Evolutionary conservation across 1,284 basidiomycete species (phyloP).

Genomic region (Caloboletus firmus): DNA sequence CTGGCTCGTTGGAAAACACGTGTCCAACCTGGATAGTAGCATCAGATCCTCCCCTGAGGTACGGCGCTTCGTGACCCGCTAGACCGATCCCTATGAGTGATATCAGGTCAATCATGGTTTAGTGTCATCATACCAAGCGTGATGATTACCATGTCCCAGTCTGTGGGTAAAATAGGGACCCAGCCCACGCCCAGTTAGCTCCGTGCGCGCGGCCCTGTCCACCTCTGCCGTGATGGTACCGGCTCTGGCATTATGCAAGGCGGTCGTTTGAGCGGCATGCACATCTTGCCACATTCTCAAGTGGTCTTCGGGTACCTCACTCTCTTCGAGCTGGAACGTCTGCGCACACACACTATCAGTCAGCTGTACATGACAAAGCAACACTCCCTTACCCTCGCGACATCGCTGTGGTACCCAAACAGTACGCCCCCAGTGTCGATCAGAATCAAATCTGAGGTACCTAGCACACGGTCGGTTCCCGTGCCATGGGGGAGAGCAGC

Average conservation of each 20-base stretch:
- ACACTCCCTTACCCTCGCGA: conserved; percentile 61
- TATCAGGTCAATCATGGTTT: conserved; percentile 15
- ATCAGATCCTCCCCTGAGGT: conserved; percentile 68
- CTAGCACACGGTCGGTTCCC: conserved; percentile 65
- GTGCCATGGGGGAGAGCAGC: conserved; percentile 83
- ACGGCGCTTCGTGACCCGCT: conserved; percentile 80
- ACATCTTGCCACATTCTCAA: conserved; percentile 68
- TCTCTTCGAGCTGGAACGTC: conserved; percentile 68
- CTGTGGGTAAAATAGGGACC: conserved; percentile 77
- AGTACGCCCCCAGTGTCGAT: conserved; percentile 75
- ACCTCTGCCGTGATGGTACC: conserved; percentile 56
- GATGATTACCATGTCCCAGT: conserved; percentile 65
- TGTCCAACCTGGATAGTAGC: conserved; percentile 63
- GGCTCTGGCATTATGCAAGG: conserved; percentile 48
- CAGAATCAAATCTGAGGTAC: conserved; percentile 64
- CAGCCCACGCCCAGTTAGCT: conserved; percentile 49
- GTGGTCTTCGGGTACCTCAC: conserved; percentile 56
- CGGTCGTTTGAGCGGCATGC: conserved; percentile 60
- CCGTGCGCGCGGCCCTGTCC: conserved; percentile 64
- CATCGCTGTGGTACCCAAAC: conserved; percentile 75
- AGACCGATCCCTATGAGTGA: conserved; percentile 68
- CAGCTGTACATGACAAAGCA: neutral
- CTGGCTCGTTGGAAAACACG: conserved; percentile 82
- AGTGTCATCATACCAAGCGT: conserved; percentile 2
- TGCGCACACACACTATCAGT: conserved; percentile 30